phyloP scores from a whole-genome alignment of 768 basidiomycete species.

The Mycena indigotica region DNA sequence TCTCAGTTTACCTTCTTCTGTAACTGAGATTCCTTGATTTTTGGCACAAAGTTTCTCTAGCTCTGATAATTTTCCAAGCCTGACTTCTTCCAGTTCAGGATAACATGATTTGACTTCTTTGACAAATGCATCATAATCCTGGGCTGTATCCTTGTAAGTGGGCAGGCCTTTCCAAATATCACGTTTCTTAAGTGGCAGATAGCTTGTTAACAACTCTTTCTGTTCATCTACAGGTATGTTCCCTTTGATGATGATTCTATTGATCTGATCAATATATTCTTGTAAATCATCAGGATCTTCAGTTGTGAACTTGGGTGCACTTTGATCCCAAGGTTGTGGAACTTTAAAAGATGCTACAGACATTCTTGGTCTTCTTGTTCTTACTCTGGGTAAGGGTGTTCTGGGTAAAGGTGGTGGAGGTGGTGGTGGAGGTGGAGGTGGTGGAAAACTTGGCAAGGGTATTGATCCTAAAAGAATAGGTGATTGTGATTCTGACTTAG shows the following conservation, averaged over 20 bases:
- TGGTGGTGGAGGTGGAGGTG: no score
- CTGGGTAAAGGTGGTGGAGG: no score
- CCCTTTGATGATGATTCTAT: neutral
- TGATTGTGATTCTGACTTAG: no score
- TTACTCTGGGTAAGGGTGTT: no score
- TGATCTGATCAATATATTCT: neutral
- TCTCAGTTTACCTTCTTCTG: neutral
- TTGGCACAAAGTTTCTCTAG: neutral
- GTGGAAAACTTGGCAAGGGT: no score
- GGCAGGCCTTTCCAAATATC: neutral
- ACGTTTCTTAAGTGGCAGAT: neutral
- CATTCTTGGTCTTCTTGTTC: no score
- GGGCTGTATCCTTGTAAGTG: neutral
- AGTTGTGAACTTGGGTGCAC: neutral
- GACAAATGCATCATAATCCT: neutral
- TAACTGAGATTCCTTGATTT: neutral
- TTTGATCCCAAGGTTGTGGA: neutral
- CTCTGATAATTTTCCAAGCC: neutral
- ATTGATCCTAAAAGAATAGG: no score
- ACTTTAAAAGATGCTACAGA: neutral
- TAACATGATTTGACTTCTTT: neutral
- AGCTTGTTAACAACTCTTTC: slow-evolving; percentile 1
- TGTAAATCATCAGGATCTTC: slow-evolving; percentile 1
- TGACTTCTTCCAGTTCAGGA: neutral
- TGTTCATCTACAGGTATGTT: neutral